Percentiles rank a stretch among this genome's conserved stretches.
phyloP scores from a whole-genome alignment of 2,329 filamentous ascomycete species.

The Beauveria brongniartii region DNA sequence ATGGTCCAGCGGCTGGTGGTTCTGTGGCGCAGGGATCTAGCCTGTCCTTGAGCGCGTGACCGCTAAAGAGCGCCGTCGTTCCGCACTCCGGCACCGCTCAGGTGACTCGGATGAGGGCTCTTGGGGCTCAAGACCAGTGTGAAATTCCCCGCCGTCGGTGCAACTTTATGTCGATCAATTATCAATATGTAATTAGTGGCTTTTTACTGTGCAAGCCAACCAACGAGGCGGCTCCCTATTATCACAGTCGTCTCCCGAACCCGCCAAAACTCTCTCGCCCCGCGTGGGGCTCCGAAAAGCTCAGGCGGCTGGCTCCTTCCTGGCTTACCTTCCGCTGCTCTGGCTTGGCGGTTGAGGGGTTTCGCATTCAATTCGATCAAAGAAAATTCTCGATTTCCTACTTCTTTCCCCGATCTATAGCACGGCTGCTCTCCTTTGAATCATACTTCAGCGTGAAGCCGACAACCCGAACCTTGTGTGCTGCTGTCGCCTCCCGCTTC shows the following conservation, averaged over 20 bases:
- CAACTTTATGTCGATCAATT: too few species aligned
- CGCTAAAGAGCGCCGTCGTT: conserved; percentile 1
- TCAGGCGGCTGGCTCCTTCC: not conserved
- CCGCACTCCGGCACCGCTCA: conserved; percentile 8
- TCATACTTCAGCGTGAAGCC: not conserved
- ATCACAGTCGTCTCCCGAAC: not conserved
- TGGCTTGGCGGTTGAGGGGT: not conserved
- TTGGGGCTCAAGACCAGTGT: not conserved
- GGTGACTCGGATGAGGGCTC: not conserved
- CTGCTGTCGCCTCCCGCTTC: not conserved
- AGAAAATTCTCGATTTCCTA: not conserved
- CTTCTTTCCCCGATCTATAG: not conserved
- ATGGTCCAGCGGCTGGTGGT: not conserved
- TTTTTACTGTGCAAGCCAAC: not conserved
- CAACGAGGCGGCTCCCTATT: not conserved
- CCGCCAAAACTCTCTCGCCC: conserved; percentile 3
- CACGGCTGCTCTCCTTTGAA: not conserved
- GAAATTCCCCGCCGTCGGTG: not conserved
- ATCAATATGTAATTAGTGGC: not conserved
- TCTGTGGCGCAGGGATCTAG: not conserved
- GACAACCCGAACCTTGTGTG: not conserved
- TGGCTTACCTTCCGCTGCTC: conserved; percentile 14
- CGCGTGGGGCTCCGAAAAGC: conserved; percentile 6
- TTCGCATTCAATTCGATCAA: conserved; percentile 3
- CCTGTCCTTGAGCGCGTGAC: not conserved